Evolutionary conservation across 768 basidiomycete genomes (phyloP), one percentile per base, ranked within the genome.

Genomic region (Boletus subcaerulescens): DNA sequence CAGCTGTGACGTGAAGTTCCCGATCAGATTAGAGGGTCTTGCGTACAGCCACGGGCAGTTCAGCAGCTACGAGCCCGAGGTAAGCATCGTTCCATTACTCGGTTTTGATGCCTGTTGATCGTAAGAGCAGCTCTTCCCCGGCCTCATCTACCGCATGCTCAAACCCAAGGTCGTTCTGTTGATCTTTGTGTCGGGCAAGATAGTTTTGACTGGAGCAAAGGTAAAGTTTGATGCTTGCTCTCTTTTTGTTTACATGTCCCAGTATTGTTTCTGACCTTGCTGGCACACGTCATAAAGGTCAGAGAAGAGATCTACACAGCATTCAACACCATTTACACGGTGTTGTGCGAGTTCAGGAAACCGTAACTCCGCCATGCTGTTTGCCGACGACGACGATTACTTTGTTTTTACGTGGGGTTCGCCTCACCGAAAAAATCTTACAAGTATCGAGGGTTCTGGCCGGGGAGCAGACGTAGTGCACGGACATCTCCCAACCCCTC

Each of bases 271-370:
- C 14, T 35, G 3, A 35, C 5, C 24, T 24, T 24, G 1, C 24
- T 24, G 24, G 4, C 33, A 35, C 33, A 5, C 1, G 32, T 59
- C 69, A 14, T 17, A 33, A 72, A 96, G 93, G 89, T 98, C 75
- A 83, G 97, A 75, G 95, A 98, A 77, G 96, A 99, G 81, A 98
- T 98, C 61, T 98, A 99, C 71, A 93, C 93, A 35, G 97, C 97
- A 24, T 99, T 99, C 87, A 98, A 98, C 77, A 93, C 93, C 55
- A 99, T 99, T 55, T 99, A 99, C 74, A 96, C 96, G 56, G 96
- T 98, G 78, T 73, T 99, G 60, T 91, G 88, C 80, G 93, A 95
- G 69, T 95, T 92, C 80, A 83, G 90, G 72, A 95, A 93, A 75
- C 91, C 91, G 44, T 90, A 22, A 60, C 11, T 3, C 32, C 5